phyloP scores from a whole-genome alignment of 306 rosid genomes.

The Sindora glabra region DNA sequence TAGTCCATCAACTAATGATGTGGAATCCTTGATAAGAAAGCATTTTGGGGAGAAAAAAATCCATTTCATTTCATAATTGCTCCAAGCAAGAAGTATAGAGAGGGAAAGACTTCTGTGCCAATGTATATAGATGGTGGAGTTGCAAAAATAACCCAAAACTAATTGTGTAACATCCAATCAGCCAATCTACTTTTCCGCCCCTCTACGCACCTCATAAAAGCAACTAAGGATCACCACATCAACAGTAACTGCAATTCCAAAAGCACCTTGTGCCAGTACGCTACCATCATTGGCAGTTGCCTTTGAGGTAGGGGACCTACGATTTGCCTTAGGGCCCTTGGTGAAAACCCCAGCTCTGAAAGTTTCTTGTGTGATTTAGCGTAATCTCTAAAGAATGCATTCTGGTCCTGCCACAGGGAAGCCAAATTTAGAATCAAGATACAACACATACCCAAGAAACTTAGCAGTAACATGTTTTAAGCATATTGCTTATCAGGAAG shows the following conservation, averaged over 20 bases:
- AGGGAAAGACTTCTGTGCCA: too few relatives aligned
- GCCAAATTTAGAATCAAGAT: constrained; percentile 1
- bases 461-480: too few relatives aligned
- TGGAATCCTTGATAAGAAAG: not conserved
- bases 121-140: not conserved
- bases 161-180: too few relatives aligned
- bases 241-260: constrained; percentile 74
- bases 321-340: too few relatives aligned
- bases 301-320: too few relatives aligned
- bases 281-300: constrained; percentile 35
- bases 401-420: constrained; percentile 54
- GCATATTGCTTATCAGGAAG: too few relatives aligned
- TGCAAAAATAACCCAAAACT: constrained; percentile 8
- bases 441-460: constrained; percentile 2
- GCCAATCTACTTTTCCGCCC: too few relatives aligned
- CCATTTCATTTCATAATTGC: not conserved
- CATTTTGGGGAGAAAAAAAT: not conserved
- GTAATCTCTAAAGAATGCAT: constrained; percentile 71
- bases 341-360: constrained; percentile 73
- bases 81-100: too few relatives aligned
- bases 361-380: constrained; percentile 81
- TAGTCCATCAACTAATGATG: not conserved
- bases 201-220: constrained; percentile 66
- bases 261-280: constrained; percentile 57
- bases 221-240: constrained; percentile 75